Evolutionary conservation across 1,284 basidiomycete genomes (phyloP).

Genomic region (Cryptococcus amylolentus): DNA sequence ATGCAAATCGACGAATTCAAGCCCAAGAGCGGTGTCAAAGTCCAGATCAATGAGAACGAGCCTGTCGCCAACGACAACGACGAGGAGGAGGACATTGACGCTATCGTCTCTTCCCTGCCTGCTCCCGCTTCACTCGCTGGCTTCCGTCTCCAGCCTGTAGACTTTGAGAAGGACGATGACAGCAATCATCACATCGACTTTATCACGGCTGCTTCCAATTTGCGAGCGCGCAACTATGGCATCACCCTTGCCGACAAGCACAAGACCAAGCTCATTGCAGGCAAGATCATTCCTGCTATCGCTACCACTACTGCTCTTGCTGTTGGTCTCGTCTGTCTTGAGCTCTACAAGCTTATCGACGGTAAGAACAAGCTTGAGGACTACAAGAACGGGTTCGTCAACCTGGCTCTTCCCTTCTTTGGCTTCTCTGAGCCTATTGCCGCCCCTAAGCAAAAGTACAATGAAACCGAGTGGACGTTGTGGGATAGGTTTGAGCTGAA

Average conservation of each 20-base stretch:
- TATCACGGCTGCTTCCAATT: constrained; percentile 96
- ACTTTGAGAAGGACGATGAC: constrained; percentile 99
- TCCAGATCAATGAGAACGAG: constrained; percentile 94
- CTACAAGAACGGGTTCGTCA: constrained; percentile 99
- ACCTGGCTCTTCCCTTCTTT: constrained; percentile 97
- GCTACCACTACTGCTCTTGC: constrained; percentile 96
- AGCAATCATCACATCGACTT: constrained; percentile 98
- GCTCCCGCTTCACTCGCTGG: constrained; percentile 85
- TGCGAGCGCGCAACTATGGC: constrained; percentile 93
- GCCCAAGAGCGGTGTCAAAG: constrained; percentile 86
- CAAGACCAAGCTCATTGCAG: constrained; percentile 96
- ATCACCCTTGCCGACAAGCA: constrained; percentile 87
- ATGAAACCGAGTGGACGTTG: constrained; percentile 86
- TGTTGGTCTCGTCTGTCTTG: constrained; percentile 91
- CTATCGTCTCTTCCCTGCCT: constrained; percentile 68
- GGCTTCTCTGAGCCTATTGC: constrained; percentile 98
- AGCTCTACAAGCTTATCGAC: constrained; percentile 98
- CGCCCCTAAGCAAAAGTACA: constrained; percentile 86
- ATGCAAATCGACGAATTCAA: constrained; percentile 89
- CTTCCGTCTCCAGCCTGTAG: constrained; percentile 88
- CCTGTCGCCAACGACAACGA: constrained; percentile 61
- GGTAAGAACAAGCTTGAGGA: constrained; percentile 87
- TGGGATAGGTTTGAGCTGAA: constrained; percentile 97
- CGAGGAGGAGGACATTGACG: constrained; percentile 56
- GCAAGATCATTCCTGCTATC: constrained; percentile 99